Conservation (phyloP, 2,329 filamentous ascomycete genomes). For the Nemania sp. region DNA sequence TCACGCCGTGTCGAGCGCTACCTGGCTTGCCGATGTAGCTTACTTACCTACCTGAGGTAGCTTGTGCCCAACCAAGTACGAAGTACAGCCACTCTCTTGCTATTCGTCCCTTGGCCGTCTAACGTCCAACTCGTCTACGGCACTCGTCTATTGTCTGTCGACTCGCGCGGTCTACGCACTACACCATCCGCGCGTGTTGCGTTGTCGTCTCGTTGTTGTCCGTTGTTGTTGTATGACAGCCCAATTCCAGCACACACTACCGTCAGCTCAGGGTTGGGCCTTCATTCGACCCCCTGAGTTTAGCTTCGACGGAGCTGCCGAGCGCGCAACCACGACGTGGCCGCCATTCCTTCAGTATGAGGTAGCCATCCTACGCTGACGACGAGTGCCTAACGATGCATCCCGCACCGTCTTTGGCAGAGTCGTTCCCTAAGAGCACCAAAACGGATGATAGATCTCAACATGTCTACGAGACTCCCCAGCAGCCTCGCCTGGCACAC, state of each 20-base stretch:
- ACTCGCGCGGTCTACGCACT: constrained; percentile 18
- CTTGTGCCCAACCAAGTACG: constrained; percentile 23
- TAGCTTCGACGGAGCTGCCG: constrained; percentile 16
- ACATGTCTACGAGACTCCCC: constrained; percentile 31
- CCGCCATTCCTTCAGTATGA: constrained; percentile 38
- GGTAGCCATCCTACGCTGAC: constrained; percentile 35
- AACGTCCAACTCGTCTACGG: constrained; percentile 4
- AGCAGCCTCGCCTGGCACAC: constrained; percentile 36
- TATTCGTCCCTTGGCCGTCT: constrained; percentile 25
- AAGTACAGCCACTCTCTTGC: constrained; percentile 19
- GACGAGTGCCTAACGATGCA: constrained; percentile 40
- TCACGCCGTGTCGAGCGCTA: constrained; percentile 21
- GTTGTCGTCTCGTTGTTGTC: not conserved
- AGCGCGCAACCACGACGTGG: constrained; percentile 29
- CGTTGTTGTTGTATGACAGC: constrained; percentile 23
- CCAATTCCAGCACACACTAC: constrained; percentile 25
- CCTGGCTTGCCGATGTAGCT: constrained; percentile 18
- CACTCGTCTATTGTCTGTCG: constrained; percentile 14
- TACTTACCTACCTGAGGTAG: constrained; percentile 28
- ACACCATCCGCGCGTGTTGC: constrained; percentile 23
- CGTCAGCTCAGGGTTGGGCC: constrained; percentile 26
- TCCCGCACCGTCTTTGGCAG: constrained; percentile 42
- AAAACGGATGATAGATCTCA: constrained; percentile 40
- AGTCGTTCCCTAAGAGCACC: constrained; percentile 42
- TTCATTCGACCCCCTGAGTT: constrained; percentile 20